Evolutionary conservation across 139 green algal genomes (phyloP).

Genomic region (Chlorella sp.): DNA sequence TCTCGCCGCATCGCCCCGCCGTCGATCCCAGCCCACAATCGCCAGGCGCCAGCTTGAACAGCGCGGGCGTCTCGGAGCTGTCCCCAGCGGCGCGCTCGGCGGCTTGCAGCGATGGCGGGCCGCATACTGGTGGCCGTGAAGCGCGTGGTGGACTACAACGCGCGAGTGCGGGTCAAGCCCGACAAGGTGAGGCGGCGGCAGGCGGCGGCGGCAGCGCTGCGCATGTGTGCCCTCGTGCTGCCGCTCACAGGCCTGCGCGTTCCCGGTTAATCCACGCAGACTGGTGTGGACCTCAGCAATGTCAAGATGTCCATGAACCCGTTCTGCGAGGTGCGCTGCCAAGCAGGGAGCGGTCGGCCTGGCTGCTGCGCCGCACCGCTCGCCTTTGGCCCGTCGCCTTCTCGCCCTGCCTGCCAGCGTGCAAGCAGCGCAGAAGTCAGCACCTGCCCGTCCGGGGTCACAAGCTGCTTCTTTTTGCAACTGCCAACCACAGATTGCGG

Average conservation of each 20-base stretch:
- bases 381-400: neutral
- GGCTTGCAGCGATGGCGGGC: neutral
- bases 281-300: slow-evolving; percentile 80
- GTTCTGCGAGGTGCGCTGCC: slow-evolving; percentile 91
- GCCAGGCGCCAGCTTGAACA: too few relatives aligned
- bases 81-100: too few relatives aligned
- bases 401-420: neutral
- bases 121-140: slow-evolving; percentile 52
- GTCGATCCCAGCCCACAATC: too few relatives aligned
- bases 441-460: too few relatives aligned
- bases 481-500: slow-evolving; percentile 11
- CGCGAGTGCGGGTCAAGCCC: slow-evolving; percentile 86
- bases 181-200: slow-evolving; percentile 73
- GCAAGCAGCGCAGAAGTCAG: too few relatives aligned
- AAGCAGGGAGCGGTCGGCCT: neutral
- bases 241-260: too few relatives aligned
- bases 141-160: slow-evolving; percentile 87
- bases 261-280: slow-evolving; percentile 59
- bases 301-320: slow-evolving; percentile 97
- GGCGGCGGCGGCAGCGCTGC: neutral
- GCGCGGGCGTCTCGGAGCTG: too few relatives aligned
- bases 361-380: too few relatives aligned
- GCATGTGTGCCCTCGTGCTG: neutral
- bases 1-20: too few relatives aligned
- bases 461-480: too few relatives aligned